These are phyloP conservation scores for Colletotrichum zoysiae DNA, from an alignment of 2,329 filamentous ascomycete species.

Conservation along the genomic window DNA sequence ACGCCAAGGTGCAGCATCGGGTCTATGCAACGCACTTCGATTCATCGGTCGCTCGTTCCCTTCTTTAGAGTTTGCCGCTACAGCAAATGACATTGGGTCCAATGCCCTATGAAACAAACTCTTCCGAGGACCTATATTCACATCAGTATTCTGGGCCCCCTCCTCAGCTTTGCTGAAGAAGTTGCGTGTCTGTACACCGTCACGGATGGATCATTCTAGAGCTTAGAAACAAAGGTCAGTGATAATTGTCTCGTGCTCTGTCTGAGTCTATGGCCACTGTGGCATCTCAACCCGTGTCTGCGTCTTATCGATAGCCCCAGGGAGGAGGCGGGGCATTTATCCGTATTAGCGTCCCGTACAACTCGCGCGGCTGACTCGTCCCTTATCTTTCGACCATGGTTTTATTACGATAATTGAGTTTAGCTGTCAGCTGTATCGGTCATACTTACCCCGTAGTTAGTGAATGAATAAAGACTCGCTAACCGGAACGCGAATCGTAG, in stretches of 20 bases:
- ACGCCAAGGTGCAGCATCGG: too few relatives aligned
- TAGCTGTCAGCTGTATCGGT: neutral
- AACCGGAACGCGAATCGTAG: neutral
- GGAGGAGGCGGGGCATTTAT: too few relatives aligned
- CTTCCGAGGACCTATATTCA: neutral
- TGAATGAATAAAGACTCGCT: neutral
- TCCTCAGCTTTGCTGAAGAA: too few relatives aligned
- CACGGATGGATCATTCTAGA: too few relatives aligned
- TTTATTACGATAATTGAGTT: neutral
- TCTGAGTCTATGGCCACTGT: neutral
- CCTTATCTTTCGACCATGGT: neutral
- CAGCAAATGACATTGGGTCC: conserved; percentile 4
- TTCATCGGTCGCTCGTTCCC: neutral
- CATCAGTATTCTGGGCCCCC: neutral
- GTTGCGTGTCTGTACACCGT: neutral
- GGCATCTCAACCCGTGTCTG: neutral
- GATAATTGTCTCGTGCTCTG: neutral
- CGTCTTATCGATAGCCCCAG: neutral
- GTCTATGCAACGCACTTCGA: neutral
- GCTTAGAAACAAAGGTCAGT: neutral
- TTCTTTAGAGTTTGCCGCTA: conserved; percentile 16
- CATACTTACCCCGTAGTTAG: neutral
- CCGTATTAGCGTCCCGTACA: neutral
- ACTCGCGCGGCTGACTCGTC: neutral
- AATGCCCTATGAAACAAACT: neutral